Conservation (phyloP, 2,329 filamentous ascomycete genomes). For the Fusarium albosuccineum region DNA sequence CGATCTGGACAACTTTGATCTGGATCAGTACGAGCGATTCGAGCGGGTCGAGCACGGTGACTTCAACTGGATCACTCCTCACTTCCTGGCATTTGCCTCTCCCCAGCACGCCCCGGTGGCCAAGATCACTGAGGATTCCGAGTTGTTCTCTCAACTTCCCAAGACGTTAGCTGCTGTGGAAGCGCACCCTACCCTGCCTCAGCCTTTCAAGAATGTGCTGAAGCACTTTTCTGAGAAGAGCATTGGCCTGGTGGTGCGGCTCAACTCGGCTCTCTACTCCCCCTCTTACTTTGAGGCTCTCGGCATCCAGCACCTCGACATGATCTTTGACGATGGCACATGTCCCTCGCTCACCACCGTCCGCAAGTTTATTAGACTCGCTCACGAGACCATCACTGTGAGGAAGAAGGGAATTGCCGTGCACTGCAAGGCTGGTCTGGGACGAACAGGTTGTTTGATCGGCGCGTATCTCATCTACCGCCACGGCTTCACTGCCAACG, state of each 20-base stretch:
- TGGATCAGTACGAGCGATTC: constrained; percentile 96
- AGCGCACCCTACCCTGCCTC: constrained; percentile 76
- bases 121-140: constrained; percentile 78
- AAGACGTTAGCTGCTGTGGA: constrained; percentile 80
- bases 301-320: constrained; percentile 95
- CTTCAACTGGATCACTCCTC: constrained; percentile 98
- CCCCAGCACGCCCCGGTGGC: constrained; percentile 85
- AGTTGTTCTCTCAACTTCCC: constrained; percentile 80
- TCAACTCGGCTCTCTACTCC: constrained; percentile 96
- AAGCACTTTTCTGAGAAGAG: constrained; percentile 89
- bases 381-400: constrained; percentile 92
- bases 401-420: constrained; percentile 95
- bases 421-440: constrained; percentile 97
- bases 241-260: constrained; percentile 91
- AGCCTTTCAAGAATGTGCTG: constrained; percentile 96
- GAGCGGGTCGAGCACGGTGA: constrained; percentile 98
- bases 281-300: constrained; percentile 97
- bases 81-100: constrained; percentile 96
- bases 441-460: constrained; percentile 94
- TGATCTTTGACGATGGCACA: constrained; percentile 99
- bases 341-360: constrained; percentile 92
- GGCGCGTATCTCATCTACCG: constrained; percentile 98
- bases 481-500: constrained; percentile 96
- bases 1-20: constrained; percentile 91
- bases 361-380: constrained; percentile 92